Evolutionary conservation across 2,329 filamentous ascomycete genomes (phyloP), one percentile per base, ranked within the genome.

Genomic region (Cercospora canescens): DNA sequence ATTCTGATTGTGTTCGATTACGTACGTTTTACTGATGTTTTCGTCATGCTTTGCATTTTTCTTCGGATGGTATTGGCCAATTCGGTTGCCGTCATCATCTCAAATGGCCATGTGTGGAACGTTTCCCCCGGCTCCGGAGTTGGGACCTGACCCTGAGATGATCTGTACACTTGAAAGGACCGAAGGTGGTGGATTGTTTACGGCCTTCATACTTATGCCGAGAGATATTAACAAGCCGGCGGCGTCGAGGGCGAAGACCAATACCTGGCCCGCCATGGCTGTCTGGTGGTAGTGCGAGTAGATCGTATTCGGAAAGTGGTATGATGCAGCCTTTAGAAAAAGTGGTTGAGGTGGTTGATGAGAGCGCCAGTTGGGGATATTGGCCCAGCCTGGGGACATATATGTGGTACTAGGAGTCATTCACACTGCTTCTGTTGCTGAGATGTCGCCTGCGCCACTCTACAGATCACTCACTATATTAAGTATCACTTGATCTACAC

Each of bases 51-150:
- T 62, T 41, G 50, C 30, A 9, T 62, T 56, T 45, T 62, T 62
- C 24, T 34, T 21, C 3, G 60, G 45, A 35, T 54, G 45, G 28
- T 62, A 62, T 50, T 62, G 60, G 26, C 60, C 60, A 24, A 62
- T 30, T 8, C 60, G 41, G 30, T 62, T 54, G 28, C 60, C 60
- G 21, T 62, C 28, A 32, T 62, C 60, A n/a, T 55, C 34, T 45
- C 60, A 62, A 18, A 62, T 28, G 4, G 60, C 60, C 12, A 62
- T 62, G 26, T 54, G 45, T 12, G 60, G 60, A n/a, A 55, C 30
- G 32, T 54, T 56, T 16, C 60, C 60, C 4, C 37, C 60, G 16
- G 50, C 45, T 54, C 55, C 28, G 4, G 60, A 60, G n/a, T 41
- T 41, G 6, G 35, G n/a, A 16, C 58, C 58, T 7, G 58, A 60